These are phyloP conservation scores for Malassezia cuniculi DNA, from an alignment of 1,284 basidiomycete genomes.

Conservation along the genomic window DNA sequence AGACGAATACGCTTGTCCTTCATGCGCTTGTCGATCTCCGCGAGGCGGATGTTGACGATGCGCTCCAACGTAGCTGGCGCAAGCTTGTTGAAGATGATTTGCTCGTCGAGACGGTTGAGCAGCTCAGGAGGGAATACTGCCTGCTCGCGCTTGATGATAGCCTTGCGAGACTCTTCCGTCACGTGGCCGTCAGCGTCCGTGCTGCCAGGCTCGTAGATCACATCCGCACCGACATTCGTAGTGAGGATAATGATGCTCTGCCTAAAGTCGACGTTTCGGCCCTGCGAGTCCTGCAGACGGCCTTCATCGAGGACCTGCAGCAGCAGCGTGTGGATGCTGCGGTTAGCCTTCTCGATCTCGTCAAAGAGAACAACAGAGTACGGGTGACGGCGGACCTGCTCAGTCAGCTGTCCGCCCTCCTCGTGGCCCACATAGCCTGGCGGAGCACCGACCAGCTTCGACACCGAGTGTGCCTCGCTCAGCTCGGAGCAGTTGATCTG, in stretches of 20 bases:
- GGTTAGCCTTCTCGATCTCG: constrained; percentile 26
- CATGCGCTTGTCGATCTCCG: constrained; percentile 16
- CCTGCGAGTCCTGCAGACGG: constrained; percentile 58
- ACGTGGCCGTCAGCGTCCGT: constrained; percentile 56
- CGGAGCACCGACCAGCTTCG: constrained; percentile 74
- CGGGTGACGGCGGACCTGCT: constrained; percentile 19
- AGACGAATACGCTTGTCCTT: constrained; percentile 53
- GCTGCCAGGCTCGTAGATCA: constrained; percentile 60
- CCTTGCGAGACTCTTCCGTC: constrained; percentile 54
- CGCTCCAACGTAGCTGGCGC: constrained; percentile 66
- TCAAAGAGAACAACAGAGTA: constrained; percentile 42
- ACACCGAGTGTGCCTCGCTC: constrained; percentile 78
- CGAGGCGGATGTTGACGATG: constrained; percentile 57
- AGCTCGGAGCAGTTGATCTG: constrained; percentile 49
- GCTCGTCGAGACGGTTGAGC: constrained; percentile 70
- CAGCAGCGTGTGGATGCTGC: constrained; percentile 56
- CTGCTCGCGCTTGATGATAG: constrained; percentile 63
- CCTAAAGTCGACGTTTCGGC: constrained; percentile 55
- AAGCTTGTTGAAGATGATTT: constrained; percentile 53
- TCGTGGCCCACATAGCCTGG: constrained; percentile 52
- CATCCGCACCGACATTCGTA: constrained; percentile 69
- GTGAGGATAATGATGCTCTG: constrained; percentile 89
- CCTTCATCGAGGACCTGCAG: constrained; percentile 89
- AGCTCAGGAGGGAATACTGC: constrained; percentile 60
- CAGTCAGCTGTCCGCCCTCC: constrained; percentile 37